Conservation (phyloP, 2,329 filamentous ascomycete species). For the Emmonsiellopsis sp. region DNA sequence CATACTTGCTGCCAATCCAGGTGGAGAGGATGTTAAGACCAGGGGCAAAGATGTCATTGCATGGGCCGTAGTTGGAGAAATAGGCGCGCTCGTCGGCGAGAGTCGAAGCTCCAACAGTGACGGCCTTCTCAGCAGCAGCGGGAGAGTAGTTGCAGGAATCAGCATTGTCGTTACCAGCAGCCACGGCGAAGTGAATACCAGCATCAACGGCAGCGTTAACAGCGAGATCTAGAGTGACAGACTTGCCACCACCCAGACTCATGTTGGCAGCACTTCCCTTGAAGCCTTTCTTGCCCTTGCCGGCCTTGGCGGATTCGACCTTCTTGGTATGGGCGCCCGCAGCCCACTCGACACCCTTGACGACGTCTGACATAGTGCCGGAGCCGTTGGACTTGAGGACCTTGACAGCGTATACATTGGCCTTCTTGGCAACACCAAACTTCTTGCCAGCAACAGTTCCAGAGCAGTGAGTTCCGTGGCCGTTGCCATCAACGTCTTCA, state of each 20-base stretch:
- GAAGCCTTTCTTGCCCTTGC: slow-evolving; percentile 87
- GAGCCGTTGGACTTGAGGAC: slow-evolving; percentile 95
- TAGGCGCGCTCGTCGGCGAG: slow-evolving; percentile 93
- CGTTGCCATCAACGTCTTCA: slow-evolving; percentile 86
- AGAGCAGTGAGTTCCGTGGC: slow-evolving; percentile 98
- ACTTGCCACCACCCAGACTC: slow-evolving; percentile 97
- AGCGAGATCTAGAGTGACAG: slow-evolving; percentile 75
- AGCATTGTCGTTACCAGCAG: slow-evolving; percentile 96
- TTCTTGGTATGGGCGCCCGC: slow-evolving; percentile 69
- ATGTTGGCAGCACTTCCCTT: slow-evolving; percentile 99
- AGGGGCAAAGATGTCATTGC: slow-evolving; percentile 97
- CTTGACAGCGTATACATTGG: slow-evolving; percentile 93
- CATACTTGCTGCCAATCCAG: slow-evolving; percentile 94
- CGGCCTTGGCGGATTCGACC: slow-evolving; percentile 68
- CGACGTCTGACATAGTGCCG: slow-evolving; percentile 96
- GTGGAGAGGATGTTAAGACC: slow-evolving; percentile 95
- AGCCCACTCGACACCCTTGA: slow-evolving; percentile 96
- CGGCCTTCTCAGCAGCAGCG: slow-evolving; percentile 78
- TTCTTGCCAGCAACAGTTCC: slow-evolving; percentile 97
- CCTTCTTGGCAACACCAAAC: slow-evolving; percentile 99
- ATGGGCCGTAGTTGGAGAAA: slow-evolving; percentile 99
- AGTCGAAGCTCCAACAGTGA: slow-evolving; percentile 93
- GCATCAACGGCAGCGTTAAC: slow-evolving; percentile 88
- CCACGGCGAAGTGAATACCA: slow-evolving; percentile 95
- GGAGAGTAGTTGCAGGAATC: slow-evolving; percentile 99